Evolutionary conservation across 2,329 filamentous ascomycete species (phyloP).

Genomic region (Xylogone sp.): DNA sequence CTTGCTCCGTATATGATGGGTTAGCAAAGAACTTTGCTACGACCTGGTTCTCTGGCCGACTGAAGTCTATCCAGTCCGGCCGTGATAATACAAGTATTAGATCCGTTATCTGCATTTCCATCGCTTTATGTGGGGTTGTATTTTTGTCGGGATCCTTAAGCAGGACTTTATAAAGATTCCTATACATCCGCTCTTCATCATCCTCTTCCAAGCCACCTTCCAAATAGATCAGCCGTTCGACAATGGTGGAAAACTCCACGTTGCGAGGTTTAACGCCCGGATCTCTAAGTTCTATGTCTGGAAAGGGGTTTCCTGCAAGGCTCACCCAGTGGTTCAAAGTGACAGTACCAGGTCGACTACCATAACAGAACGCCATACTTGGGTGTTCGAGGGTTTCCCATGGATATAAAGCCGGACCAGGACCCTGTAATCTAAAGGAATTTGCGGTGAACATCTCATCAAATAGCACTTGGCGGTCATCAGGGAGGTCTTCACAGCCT

Average conservation of each 20-base stretch:
- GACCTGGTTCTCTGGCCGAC: conserved; percentile 65
- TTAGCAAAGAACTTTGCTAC: conserved; percentile 70
- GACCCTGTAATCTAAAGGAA: conserved; percentile 19
- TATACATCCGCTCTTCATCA: conserved; percentile 54
- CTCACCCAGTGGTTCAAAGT: conserved; percentile 68
- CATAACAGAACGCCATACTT: conserved; percentile 65
- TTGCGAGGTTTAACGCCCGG: conserved; percentile 56
- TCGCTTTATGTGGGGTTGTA: conserved; percentile 55
- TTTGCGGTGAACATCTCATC: conserved; percentile 12
- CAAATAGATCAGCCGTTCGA: conserved; percentile 56
- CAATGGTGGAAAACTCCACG: conserved; percentile 53
- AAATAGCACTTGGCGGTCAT: conserved; percentile 15
- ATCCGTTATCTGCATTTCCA: conserved; percentile 70
- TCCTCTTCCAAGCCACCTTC: conserved; percentile 53
- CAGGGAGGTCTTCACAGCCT: conserved; percentile 34
- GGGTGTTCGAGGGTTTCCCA: conserved; percentile 75
- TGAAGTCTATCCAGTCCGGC: conserved; percentile 72
- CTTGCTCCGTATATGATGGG: conserved; percentile 48
- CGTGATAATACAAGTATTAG: conserved; percentile 65
- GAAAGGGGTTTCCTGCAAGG: conserved; percentile 52
- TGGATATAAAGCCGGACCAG: conserved; percentile 32
- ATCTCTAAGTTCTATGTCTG: conserved; percentile 54
- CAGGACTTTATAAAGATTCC: conserved; percentile 63
- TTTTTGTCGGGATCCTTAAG: conserved; percentile 64
- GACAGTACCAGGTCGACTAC: conserved; percentile 63